Conservation (phyloP, 2,329 filamentous ascomycete species). For the Sclerotinia minor region DNA sequence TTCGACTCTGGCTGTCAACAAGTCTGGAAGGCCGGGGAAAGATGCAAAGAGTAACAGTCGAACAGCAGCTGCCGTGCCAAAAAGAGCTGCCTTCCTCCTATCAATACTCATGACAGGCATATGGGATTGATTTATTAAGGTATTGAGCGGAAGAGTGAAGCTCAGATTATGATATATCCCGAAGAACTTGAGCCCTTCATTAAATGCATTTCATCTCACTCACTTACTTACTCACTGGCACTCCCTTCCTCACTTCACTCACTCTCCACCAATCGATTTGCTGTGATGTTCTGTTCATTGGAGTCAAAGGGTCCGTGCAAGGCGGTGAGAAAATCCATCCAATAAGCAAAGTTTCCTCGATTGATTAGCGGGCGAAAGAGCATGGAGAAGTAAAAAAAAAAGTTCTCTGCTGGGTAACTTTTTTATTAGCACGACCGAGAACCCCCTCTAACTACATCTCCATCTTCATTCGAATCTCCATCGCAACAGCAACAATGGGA, state of each 20-base stretch:
- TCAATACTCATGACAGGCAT: conserved; percentile 51
- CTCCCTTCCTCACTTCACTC: background rate
- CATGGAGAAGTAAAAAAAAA: conserved; percentile 24
- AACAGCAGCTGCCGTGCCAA: conserved; percentile 72
- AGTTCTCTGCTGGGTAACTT: conserved; percentile 20
- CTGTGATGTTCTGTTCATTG: conserved; percentile 15
- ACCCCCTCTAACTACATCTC: conserved; percentile 7
- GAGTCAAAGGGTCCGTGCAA: background rate
- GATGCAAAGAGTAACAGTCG: conserved; percentile 76
- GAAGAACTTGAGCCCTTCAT: background rate
- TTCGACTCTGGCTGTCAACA: conserved; percentile 89
- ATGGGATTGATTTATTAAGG: background rate
- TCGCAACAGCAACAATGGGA: conserved; percentile 54
- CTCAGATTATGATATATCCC: conserved; percentile 20
- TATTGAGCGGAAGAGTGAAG: conserved; percentile 32
- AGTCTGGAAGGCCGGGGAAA: conserved; percentile 80
- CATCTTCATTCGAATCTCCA: conserved; percentile 7
- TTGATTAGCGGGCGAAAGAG: conserved; percentile 18
- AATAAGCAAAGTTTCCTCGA: conserved; percentile 20
- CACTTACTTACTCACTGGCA: too few relatives aligned
- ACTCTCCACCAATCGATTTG: conserved; percentile 17
- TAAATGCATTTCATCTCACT: background rate
- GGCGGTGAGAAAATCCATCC: conserved; percentile 26
- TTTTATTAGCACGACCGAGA: conserved; percentile 26
- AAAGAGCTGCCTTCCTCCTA: conserved; percentile 65